Evolutionary conservation across 208 protist genomes (phyloP), one percentile per base, ranked within the genome.

Genomic region (Crithidia bombi): DNA sequence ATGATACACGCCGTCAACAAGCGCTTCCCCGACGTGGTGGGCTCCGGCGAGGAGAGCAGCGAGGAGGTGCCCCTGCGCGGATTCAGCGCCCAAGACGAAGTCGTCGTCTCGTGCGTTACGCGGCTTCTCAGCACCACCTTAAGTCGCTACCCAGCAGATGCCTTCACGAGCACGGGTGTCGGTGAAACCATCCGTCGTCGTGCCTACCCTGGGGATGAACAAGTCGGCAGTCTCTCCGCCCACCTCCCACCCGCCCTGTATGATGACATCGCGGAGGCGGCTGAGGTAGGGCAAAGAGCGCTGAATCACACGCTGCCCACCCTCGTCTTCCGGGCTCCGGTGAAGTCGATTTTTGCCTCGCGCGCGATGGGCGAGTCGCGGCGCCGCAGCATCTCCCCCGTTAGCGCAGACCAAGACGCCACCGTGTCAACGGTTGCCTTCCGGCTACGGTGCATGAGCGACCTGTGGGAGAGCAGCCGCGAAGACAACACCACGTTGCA

Each of bases 1-100:
- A 92, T 97, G 88, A 83, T 97, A 23, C 92, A 97, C 69, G 89
- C 89, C 0, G 87, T 93, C 33, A 97, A 97, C 79, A 97, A 97
- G 52, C 65, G 78, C 26, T 56, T 71, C 25, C 54, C 75, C 10
- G 65, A 58, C 7, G 12, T 28, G 7, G 73, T 88, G 55, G 62
- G 70, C 21, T 69, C 73, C 28, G 39, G 10, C 6, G 68, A 64
- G 14, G 46, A n/a, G 3, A 62, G 54, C 4, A 51, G 46, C 26
- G 23, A 17, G 47, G 52, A 72, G 25, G 75, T 75, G 50, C 57
- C n/a, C 1, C 36, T 66, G 5, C 55, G 43, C 4, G 55, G 71
- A 12, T 92, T 92, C 46, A 82, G 58, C 35, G 21, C 47, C 7
- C 68, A 86, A 26, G 92, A 97, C 55, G 92, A 97, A 58, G 66